Evolutionary conservation across 805 yeast genomes (phyloP), one percentile per base, ranked within the genome.

Genomic region (Candida sanyiensis): DNA sequence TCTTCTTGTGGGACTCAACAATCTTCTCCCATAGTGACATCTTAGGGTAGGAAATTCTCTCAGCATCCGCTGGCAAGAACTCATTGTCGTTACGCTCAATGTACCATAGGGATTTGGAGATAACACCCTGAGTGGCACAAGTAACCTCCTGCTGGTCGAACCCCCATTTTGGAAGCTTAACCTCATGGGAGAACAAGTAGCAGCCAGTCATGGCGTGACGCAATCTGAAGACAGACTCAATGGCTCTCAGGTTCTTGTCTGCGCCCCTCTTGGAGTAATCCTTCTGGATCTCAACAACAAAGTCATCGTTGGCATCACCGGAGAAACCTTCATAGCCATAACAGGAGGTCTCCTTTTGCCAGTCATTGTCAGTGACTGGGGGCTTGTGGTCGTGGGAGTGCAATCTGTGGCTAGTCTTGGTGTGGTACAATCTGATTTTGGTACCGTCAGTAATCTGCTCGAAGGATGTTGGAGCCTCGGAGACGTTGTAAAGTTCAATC

Each of bases 281-380:
- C 51, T 73, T 63, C 44, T 77, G 86, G 47, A 84, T 80, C 58
- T 83, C 90, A 44, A 84, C 79, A 45, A 79, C 61, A 62, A 83
- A 84, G 57, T 83, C 89, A 62, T 84, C 95, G 60, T 84, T 84
- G 39, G 87, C 80, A 62, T 84, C 93, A 61, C 94, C 95, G 19
- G 56, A 77, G 51, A 83, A 84, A 4, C 84, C 87, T 31, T 78
- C 80, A 51, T 57, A 79, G 17, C 95, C 95, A 57, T 84, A 84
- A 62, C 80, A 70, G 4, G 87, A 72, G 15, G 72, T 86, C 65
- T 84, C 95, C 60, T 80, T 82, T 64, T 82, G 89, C 93, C 93
- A 84, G 52, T 84, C 95, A 30, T 54, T 61, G 55, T 77, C 82
- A 41, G 81, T 67, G 15, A 83, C 86, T 13, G 90, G 85, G 19